Conservation (phyloP, 345 rosid species). For the Eucalyptus tenuipes region DNA sequence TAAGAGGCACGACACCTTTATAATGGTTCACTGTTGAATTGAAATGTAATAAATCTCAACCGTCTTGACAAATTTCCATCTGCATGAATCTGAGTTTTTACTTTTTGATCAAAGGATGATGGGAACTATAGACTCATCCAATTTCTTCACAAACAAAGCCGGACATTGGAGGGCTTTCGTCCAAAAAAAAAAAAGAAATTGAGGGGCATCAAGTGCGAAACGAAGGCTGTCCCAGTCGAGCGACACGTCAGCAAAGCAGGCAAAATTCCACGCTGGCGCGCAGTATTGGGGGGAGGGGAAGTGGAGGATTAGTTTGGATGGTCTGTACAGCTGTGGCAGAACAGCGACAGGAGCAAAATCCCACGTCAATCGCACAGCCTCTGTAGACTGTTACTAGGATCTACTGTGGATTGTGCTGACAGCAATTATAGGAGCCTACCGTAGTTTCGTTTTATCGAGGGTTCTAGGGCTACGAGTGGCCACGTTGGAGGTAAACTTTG, state of each 20-base stretch:
- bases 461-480: not conserved
- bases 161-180: no score
- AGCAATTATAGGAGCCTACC: not conserved
- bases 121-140: not conserved
- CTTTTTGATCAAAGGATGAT: not conserved
- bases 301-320: not conserved
- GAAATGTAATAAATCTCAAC: not conserved
- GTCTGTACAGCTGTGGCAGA: not conserved
- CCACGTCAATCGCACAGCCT: not conserved
- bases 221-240: not conserved
- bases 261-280: not conserved
- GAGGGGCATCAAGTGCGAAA: not conserved
- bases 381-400: not conserved
- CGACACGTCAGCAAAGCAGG: not conserved
- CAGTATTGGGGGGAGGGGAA: not conserved
- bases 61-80: not conserved
- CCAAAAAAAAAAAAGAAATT: no score
- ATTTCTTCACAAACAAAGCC: not conserved
- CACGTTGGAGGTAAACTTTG: not conserved
- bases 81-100: rapidly evolving
- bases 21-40: not conserved
- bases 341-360: not conserved
- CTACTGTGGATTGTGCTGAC: not conserved
- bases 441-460: not conserved
- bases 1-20: not conserved